phyloP scores from a whole-genome alignment of 202 grass and related monocot species.

The Musa balbisiana region DNA sequence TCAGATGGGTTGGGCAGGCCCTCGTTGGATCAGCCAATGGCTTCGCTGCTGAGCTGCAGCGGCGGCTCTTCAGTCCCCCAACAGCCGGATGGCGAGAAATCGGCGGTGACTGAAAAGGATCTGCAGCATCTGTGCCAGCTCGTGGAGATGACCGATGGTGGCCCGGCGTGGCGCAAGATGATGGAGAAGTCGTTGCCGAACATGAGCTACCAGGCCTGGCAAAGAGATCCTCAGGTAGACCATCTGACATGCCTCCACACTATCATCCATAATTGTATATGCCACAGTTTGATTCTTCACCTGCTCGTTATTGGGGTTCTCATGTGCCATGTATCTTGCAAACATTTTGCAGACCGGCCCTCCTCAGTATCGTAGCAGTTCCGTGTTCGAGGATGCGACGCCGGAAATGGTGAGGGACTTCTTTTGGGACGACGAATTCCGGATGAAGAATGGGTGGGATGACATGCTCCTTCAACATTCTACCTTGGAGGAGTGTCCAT shows the following conservation, averaged over 20 bases:
- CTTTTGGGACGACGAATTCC: conserved; percentile 97
- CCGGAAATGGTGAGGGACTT: conserved; percentile 75
- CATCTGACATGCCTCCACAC: background rate
- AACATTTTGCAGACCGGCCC: conserved; percentile 48
- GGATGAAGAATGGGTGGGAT: conserved; percentile 65
- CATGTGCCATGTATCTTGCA: background rate
- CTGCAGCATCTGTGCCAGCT: conserved; percentile 52
- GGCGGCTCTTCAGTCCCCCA: background rate
- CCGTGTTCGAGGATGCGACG: conserved; percentile 59
- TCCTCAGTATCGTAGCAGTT: conserved; percentile 71
- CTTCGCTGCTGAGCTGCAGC: background rate
- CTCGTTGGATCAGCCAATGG: background rate
- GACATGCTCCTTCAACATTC: conserved; percentile 80
- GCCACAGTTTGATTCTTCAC: conserved; percentile 13
- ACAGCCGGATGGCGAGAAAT: background rate
- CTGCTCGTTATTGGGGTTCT: background rate
- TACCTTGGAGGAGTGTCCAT: conserved; percentile 47
- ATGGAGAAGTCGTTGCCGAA: conserved; percentile 54
- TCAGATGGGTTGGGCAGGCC: background rate
- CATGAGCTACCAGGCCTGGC: conserved; percentile 65
- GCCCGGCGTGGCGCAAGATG: conserved; percentile 65
- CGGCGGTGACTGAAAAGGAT: conserved; percentile 41
- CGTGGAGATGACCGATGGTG: conserved; percentile 74
- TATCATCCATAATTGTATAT: background rate
- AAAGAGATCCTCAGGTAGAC: conserved; percentile 57